phyloP scores from a whole-genome alignment of 805 yeast species.

The Spathaspora sp. region DNA sequence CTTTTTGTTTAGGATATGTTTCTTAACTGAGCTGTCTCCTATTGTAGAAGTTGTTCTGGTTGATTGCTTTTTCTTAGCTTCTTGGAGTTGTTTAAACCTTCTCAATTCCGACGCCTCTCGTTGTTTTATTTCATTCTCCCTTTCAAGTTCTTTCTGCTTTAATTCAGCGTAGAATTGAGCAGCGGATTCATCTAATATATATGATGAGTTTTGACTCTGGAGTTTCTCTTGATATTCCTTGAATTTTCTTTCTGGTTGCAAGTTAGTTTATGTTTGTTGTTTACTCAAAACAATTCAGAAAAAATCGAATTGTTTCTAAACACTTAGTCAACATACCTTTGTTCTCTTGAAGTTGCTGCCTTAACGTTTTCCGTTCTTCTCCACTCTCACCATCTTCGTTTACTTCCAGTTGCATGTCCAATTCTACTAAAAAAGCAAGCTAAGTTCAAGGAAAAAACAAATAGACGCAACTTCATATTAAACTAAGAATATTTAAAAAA shows the following conservation, averaged over 20 bases:
- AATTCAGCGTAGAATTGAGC: slow-evolving; percentile 30
- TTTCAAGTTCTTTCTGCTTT: slow-evolving; percentile 14
- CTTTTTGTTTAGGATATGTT: neutral
- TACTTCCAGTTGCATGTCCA: neutral
- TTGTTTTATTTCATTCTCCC: slow-evolving; percentile 15
- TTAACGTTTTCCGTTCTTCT: slow-evolving; percentile 34
- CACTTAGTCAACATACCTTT: slow-evolving; percentile 24
- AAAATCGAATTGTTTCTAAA: neutral
- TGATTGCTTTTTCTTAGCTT: neutral
- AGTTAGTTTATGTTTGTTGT: neutral
- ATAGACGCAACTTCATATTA: neutral
- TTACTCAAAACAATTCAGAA: neutral
- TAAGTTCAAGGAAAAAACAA: neutral
- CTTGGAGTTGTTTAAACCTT: slow-evolving; percentile 7
- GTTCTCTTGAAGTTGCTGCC: slow-evolving; percentile 39
- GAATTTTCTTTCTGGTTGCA: slow-evolving; percentile 3
- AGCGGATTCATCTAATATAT: slow-evolving; percentile 36
- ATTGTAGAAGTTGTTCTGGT: neutral
- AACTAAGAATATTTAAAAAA: neutral
- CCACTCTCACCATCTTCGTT: slow-evolving; percentile 5
- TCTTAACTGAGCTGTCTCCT: neutral
- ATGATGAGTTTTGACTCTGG: slow-evolving; percentile 34
- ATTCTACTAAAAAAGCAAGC: neutral
- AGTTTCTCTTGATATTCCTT: slow-evolving; percentile 18
- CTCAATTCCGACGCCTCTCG: slow-evolving; percentile 19